A percentile compares a stretch with the other conserved stretches of the same genome.
These are phyloP conservation scores for Juglanconis oblonga DNA, from an alignment of 2,329 filamentous ascomycete species.

Conservation along the genomic window DNA sequence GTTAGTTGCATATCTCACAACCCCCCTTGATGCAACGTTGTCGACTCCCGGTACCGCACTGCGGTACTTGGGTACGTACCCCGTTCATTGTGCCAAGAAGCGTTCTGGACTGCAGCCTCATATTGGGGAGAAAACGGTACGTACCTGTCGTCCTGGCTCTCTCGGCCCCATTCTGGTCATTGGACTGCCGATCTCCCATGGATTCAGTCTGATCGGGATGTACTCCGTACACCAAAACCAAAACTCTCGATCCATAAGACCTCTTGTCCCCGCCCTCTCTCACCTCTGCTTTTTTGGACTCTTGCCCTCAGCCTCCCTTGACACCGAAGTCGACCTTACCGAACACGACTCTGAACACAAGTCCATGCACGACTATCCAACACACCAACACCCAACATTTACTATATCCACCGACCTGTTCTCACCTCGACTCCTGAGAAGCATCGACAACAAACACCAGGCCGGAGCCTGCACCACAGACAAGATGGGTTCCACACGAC, in stretches of 20 bases:
- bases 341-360: background rate
- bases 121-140: background rate
- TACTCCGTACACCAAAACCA: background rate
- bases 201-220: constrained; percentile 12
- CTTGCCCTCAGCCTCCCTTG: background rate
- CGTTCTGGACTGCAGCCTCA: constrained; percentile 4
- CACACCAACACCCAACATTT: background rate
- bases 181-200: constrained; percentile 15
- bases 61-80: constrained; percentile 2
- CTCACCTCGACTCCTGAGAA: background rate
- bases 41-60: background rate
- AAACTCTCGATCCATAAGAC: constrained; percentile 19
- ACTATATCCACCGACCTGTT: background rate
- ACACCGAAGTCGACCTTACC: background rate
- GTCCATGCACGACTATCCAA: background rate
- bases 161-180: constrained; percentile 5
- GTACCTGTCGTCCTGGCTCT: background rate
- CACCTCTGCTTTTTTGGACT: background rate
- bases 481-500: constrained; percentile 32
- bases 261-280: constrained; percentile 13
- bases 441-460: background rate
- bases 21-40: too few species aligned
- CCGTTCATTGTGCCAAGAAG: background rate
- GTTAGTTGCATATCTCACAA: constrained; percentile 7
- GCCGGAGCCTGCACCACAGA: constrained; percentile 5